phyloP scores from a whole-genome alignment of 208 protist genomes.

The Leishmania braziliensis region DNA sequence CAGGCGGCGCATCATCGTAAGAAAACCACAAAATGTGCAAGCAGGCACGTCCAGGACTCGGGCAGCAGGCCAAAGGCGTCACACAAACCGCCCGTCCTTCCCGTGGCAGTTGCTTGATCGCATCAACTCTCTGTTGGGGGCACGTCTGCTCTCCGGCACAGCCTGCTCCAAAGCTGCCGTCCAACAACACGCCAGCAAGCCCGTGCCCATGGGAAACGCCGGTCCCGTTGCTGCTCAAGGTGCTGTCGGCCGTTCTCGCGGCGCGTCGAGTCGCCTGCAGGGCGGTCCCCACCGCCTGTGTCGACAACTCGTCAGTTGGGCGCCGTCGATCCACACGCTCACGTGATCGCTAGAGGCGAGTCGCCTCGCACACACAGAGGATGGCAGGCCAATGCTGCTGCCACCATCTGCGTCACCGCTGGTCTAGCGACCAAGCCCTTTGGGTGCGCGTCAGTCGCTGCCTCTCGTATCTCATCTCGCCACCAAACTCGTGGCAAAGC shows the following conservation, averaged over 20 bases:
- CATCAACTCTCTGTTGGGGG: not conserved
- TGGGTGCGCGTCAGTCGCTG: not conserved
- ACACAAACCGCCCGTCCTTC: not conserved
- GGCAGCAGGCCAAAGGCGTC: not conserved
- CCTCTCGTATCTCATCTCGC: not conserved
- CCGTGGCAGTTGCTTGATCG: not conserved
- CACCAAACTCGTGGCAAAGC: not conserved
- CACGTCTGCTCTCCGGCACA: not conserved
- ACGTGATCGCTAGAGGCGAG: not conserved
- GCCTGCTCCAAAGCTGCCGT: not conserved
- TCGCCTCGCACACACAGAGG: not conserved
- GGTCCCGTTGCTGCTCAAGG: not conserved
- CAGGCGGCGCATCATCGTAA: not conserved
- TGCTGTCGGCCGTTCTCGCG: not conserved
- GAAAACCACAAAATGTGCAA: not conserved
- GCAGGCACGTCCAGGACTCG: not conserved
- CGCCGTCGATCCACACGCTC: constrained; percentile 4
- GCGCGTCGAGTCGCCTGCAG: not conserved
- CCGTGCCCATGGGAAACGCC: not conserved
- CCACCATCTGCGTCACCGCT: not conserved
- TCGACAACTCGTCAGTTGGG: not conserved
- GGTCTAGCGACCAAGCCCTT: constrained; percentile 4
- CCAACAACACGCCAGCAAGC: not conserved
- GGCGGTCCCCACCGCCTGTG: not conserved
- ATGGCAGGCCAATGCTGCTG: not conserved